These are phyloP conservation scores for Toxoplasma gondii DNA, from an alignment of 169 alveolate genomes.

Conservation along the genomic window DNA sequence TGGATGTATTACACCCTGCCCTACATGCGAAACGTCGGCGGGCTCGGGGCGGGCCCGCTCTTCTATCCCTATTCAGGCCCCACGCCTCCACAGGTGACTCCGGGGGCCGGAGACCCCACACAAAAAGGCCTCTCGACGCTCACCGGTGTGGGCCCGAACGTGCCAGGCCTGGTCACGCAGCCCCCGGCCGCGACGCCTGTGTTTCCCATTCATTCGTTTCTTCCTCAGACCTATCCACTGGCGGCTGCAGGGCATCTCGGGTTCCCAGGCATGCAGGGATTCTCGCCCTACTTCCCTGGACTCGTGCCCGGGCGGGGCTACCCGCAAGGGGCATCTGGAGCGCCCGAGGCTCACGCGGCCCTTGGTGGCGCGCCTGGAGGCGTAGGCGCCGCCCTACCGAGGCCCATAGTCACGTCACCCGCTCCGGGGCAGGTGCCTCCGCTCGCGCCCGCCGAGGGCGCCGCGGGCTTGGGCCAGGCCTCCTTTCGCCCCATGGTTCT, in stretches of 20 bases:
- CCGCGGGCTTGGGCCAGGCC: not conserved
- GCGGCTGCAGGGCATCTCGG: not conserved
- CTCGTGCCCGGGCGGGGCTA: not conserved
- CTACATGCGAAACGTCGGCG: not conserved
- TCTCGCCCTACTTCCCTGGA: not conserved
- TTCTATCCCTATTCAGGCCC: not conserved
- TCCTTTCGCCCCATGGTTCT: not conserved
- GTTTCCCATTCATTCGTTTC: not conserved
- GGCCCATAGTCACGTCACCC: not conserved
- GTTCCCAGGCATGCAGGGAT: not conserved
- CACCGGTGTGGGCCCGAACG: not conserved
- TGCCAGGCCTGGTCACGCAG: not conserved
- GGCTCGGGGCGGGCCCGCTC: not conserved
- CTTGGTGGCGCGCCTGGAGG: not conserved
- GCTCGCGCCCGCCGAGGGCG: not conserved
- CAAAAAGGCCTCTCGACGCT: not conserved
- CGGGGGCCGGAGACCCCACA: not conserved
- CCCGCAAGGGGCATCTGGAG: not conserved
- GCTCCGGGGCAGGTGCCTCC: not conserved
- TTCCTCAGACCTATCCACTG: not conserved
- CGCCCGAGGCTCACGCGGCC: not conserved
- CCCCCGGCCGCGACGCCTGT: not conserved
- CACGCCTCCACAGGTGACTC: not conserved
- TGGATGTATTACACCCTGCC: not conserved
- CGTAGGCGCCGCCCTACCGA: not conserved